phyloP scores from a whole-genome alignment of 139 green algal species.

The Desmodesmus armatus region DNA sequence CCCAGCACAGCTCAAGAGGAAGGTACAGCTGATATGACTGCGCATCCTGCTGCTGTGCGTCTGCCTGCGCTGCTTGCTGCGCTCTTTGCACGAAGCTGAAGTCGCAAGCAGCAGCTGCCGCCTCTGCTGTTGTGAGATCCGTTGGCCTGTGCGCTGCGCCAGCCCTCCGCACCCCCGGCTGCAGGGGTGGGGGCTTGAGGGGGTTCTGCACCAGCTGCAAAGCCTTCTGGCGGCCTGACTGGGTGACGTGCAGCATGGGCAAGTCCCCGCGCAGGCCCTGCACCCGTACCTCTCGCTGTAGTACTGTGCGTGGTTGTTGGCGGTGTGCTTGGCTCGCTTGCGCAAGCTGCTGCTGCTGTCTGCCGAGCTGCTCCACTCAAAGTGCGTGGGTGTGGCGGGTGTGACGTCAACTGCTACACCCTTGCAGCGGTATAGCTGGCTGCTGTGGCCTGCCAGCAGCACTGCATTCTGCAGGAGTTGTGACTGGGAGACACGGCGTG shows the following conservation, averaged over 20 bases:
- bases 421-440: conserved; percentile 33
- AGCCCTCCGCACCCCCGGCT: background rate
- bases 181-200: background rate
- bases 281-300: conserved; percentile 15
- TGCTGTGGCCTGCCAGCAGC: conserved; percentile 29
- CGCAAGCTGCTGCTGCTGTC: background rate
- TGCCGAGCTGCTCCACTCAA: background rate
- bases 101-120: conserved; percentile 2
- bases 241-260: conserved; percentile 11
- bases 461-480: background rate
- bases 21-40: background rate
- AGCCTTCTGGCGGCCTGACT: background rate
- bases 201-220: background rate
- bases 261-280: background rate
- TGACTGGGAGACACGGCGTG: background rate
- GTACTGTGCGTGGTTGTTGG: conserved; percentile 35
- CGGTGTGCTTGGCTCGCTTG: background rate
- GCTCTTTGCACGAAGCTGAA: background rate
- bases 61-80: conserved; percentile 15
- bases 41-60: background rate
- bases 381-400: background rate
- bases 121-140: background rate
- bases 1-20: conserved; percentile 35
- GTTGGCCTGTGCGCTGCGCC: background rate
- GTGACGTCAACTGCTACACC: background rate